phyloP scores from a whole-genome alignment of 2,329 filamentous ascomycete genomes.

The Podosphaera xanthii region DNA sequence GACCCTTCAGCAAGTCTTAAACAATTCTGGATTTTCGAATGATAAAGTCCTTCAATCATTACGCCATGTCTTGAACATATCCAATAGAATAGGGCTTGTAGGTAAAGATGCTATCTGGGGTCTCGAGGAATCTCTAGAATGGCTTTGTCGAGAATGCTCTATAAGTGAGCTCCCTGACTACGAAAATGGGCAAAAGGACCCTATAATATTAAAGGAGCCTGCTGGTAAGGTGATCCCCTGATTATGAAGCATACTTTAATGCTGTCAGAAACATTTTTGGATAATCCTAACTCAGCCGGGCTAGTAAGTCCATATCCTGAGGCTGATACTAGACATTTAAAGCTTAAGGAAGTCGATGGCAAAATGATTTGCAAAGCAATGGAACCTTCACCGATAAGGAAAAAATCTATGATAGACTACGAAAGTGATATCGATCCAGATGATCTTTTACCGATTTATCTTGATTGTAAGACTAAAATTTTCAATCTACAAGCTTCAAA shows the following conservation, averaged over 20 bases:
- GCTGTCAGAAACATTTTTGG: conserved; percentile 12
- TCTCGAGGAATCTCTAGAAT: conserved; percentile 69
- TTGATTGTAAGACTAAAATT: conserved; percentile 49
- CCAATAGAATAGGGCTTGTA: conserved; percentile 31
- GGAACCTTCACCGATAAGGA: conserved; percentile 7
- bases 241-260: not conserved
- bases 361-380: conserved; percentile 3
- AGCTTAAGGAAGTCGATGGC: conserved; percentile 2
- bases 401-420: conserved; percentile 21
- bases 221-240: conserved; percentile 10
- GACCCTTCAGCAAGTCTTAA: conserved; percentile 56
- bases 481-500: conserved; percentile 33
- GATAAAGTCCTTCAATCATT: conserved; percentile 40
- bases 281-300: conserved; percentile 15
- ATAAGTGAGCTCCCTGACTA: conserved; percentile 51
- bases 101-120: conserved; percentile 57
- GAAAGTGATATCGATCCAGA: conserved; percentile 56
- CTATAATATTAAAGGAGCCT: conserved; percentile 11
- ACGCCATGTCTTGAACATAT: conserved; percentile 42
- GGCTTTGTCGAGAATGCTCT: conserved; percentile 60
- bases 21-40: conserved; percentile 43
- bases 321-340: conserved; percentile 12
- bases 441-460: conserved; percentile 49
- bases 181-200: conserved; percentile 23
- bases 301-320: conserved; percentile 14